Evolutionary conservation across 106 monocot genomes (phyloP).

Genomic region (Platanthera guangdongensis): DNA sequence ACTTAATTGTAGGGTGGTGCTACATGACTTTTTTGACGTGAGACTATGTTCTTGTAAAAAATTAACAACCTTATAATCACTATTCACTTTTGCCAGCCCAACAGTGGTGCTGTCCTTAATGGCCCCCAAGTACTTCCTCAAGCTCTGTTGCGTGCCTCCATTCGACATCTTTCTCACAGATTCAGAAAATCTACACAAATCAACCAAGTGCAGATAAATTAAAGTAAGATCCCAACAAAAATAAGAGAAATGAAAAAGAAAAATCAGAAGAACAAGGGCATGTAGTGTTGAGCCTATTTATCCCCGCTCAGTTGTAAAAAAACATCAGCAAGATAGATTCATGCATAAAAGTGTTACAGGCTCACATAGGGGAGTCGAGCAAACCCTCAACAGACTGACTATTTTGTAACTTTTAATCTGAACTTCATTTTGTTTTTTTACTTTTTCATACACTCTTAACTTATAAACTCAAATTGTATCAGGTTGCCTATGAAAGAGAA

Average conservation of each 20-base stretch:
- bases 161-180: conserved; percentile 21
- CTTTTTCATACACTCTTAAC: no score
- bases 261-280: not conserved
- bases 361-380: no score
- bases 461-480: no score
- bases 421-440: no score
- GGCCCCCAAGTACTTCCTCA: conserved; percentile 69
- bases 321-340: no score
- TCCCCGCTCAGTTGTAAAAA: no score
- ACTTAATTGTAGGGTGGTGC: not conserved
- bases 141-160: conserved; percentile 39
- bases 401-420: no score
- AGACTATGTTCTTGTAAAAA: no score
- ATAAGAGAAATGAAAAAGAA: not conserved
- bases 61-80: conserved; percentile 56
- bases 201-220: not conserved
- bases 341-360: no score
- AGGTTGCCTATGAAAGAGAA: no score
- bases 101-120: conserved; percentile 75
- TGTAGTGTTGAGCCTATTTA: no score
- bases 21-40: not conserved
- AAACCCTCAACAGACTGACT: no score
- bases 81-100: conserved; percentile 72
- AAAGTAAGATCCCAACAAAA: not conserved
- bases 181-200: not conserved